Percentiles rank a stretch among this genome's conserved stretches.
Evolutionary conservation across 495 filamentous ascomycete genomes (phyloP).

Genomic region (Cairneyella variabilis): DNA sequence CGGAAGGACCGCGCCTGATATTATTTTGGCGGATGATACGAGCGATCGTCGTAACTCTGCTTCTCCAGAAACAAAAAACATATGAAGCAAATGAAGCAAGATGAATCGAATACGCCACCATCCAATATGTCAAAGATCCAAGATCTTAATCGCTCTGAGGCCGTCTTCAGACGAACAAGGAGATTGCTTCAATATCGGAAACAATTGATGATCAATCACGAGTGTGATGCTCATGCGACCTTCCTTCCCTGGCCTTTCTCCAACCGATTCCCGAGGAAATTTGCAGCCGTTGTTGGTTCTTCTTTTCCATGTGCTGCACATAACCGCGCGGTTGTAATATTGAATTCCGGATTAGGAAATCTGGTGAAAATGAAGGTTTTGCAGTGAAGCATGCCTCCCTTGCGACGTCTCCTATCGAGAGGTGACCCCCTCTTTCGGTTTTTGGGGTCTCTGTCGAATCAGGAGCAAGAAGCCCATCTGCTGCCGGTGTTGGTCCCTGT

Average conservation of each 20-base stretch:
- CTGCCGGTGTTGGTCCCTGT: no score
- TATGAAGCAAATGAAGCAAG: constrained; percentile 1
- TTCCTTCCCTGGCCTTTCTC: not conserved
- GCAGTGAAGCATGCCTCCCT: no score
- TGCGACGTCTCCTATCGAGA: no score
- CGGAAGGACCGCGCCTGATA: not conserved
- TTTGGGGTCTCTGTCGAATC: no score
- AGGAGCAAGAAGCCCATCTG: no score
- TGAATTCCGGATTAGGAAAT: no score
- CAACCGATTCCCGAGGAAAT: not conserved
- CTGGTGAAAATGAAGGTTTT: no score
- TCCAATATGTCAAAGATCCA: constrained; percentile 2
- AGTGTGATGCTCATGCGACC: not conserved
- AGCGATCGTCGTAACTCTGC: no score
- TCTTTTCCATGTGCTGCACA: constrained; percentile 6
- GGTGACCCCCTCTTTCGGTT: no score
- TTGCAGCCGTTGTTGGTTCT: not conserved
- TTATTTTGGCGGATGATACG: constrained; percentile 1
- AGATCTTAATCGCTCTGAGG: not conserved
- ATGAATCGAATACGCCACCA: constrained; percentile 4
- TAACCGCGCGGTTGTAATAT: constrained; percentile 26
- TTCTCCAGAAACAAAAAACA: not conserved
- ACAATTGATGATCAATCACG: not conserved
- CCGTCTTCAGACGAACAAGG: not conserved
- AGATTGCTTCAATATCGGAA: constrained; percentile 8